A percentile compares a stretch with the other conserved stretches of the same genome.
Conservation (phyloP, 2,329 filamentous ascomycete genomes). For the Colletotrichum melonis region DNA sequence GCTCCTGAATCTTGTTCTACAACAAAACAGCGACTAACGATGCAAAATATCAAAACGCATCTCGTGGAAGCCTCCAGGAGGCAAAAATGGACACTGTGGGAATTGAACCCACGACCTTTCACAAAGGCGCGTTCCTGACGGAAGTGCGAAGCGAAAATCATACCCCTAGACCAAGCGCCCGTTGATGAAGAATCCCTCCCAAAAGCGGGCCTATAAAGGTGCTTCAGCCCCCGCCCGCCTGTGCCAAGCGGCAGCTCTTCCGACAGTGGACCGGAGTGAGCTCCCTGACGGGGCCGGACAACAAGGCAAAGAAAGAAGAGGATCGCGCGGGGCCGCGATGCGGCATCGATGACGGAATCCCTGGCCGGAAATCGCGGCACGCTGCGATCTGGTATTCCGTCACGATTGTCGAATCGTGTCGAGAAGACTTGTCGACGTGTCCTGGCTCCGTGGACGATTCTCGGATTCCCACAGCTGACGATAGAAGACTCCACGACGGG, state of each 20-base stretch:
- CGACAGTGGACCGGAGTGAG: neutral
- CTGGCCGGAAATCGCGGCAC: slow-evolving; percentile 1
- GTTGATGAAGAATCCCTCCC: rapidly evolving
- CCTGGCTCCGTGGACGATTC: neutral
- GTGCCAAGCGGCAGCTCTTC: too few species aligned
- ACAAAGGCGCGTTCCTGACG: neutral
- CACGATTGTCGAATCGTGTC: neutral
- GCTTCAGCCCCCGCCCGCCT: rapidly evolving
- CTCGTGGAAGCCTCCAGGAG: rapidly evolving
- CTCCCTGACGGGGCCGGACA: neutral
- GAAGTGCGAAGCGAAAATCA: slow-evolving; percentile 34
- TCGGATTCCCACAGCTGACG: slow-evolving; percentile 13
- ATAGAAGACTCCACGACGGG: slow-evolving; percentile 1
- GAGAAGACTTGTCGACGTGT: neutral
- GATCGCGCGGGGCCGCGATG: slow-evolving; percentile 8
- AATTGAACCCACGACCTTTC: slow-evolving; percentile 36
- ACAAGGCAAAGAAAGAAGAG: neutral
- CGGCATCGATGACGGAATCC: slow-evolving; percentile 18
- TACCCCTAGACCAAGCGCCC: slow-evolving; percentile 37
- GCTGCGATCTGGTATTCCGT: neutral
- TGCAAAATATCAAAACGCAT: too few species aligned
- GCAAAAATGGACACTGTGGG: slow-evolving; percentile 32
- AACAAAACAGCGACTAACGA: too few species aligned
- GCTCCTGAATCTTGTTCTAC: too few species aligned
- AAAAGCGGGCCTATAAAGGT: rapidly evolving